phyloP scores from a whole-genome alignment of 768 basidiomycete genomes.

The Rhodosporidiobolus odoratus region DNA sequence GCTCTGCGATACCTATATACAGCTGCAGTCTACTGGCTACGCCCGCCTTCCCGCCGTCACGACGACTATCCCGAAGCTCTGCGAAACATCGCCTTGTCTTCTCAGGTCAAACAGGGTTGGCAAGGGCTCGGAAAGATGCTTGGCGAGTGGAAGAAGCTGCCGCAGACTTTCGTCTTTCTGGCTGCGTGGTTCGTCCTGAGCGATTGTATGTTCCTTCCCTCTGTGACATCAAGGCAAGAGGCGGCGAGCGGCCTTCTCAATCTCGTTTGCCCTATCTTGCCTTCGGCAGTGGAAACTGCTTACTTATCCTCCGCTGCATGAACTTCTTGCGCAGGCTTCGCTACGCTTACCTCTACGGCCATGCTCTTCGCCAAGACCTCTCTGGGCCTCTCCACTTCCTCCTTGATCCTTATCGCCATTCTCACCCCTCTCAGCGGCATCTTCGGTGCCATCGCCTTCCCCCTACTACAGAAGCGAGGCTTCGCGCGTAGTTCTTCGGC shows the following conservation, averaged over 20 bases:
- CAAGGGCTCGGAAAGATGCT: constrained; percentile 68
- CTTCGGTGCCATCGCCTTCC: constrained; percentile 75
- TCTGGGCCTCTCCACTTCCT: constrained; percentile 69
- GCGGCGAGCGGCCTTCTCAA: not conserved
- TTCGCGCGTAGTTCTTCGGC: not conserved
- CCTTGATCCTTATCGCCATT: constrained; percentile 50
- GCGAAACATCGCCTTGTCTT: not conserved
- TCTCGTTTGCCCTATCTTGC: not conserved
- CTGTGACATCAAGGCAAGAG: not conserved
- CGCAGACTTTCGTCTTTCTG: constrained; percentile 82
- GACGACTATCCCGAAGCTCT: not conserved
- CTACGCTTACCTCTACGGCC: constrained; percentile 85
- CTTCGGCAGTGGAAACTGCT: no score
- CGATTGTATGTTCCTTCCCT: constrained; percentile 58
- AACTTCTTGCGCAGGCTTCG: constrained; percentile 59
- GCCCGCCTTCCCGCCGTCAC: not conserved
- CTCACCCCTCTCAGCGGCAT: constrained; percentile 64
- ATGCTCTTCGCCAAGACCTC: constrained; percentile 87
- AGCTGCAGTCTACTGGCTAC: constrained; percentile 27
- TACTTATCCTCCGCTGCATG: not conserved
- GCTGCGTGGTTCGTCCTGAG: constrained; percentile 91
- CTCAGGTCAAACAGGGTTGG: constrained; percentile 62
- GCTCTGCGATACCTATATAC: no score
- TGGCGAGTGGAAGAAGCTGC: constrained; percentile 64
- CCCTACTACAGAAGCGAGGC: constrained; percentile 60